A percentile compares a stretch with the other conserved stretches of the same genome.
Evolutionary conservation across 108 stramenopile genomes (phyloP).

Genomic region (Cylindrotheca fusiformis): DNA sequence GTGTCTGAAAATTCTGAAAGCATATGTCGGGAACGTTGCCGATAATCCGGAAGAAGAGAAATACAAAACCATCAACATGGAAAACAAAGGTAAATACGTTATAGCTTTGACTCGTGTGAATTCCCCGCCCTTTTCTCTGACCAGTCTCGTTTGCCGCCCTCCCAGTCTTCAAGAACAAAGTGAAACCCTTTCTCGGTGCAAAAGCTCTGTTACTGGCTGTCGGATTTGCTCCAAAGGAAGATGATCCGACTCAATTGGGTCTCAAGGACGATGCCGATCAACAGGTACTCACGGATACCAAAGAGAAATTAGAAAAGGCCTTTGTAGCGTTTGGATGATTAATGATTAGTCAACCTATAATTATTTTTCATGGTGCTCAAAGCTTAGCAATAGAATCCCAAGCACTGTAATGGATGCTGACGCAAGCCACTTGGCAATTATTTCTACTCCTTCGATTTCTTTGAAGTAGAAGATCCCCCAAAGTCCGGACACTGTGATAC

Average conservation of each 20-base stretch:
- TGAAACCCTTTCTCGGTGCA: constrained; percentile 83
- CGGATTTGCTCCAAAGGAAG: constrained; percentile 71
- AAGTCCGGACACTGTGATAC: constrained; percentile 32
- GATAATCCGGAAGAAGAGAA: constrained; percentile 83
- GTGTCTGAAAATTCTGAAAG: constrained; percentile 84
- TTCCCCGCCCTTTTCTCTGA: no score
- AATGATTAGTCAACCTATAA: neutral
- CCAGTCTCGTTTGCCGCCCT: no score
- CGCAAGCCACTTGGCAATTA: constrained; percentile 39
- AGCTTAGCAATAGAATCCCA: constrained; percentile 48
- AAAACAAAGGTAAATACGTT: constrained; percentile 69
- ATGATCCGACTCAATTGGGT: constrained; percentile 42
- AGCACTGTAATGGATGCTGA: constrained; percentile 35
- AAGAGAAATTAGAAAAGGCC: constrained; percentile 71
- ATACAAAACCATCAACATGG: constrained; percentile 88
- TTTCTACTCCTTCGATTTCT: constrained; percentile 37
- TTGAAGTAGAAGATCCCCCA: constrained; percentile 66
- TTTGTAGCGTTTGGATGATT: constrained; percentile 34
- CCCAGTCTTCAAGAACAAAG: constrained; percentile 68
- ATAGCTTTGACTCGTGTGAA: no score
- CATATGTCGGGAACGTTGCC: constrained; percentile 86
- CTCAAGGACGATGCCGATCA: constrained; percentile 58
- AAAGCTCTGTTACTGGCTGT: constrained; percentile 72
- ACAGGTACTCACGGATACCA: constrained; percentile 57
- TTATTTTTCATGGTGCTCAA: constrained; percentile 37